These are phyloP conservation scores for Geotrichum reessii DNA, from an alignment of 1,139 yeast species.

Conservation along the genomic window DNA sequence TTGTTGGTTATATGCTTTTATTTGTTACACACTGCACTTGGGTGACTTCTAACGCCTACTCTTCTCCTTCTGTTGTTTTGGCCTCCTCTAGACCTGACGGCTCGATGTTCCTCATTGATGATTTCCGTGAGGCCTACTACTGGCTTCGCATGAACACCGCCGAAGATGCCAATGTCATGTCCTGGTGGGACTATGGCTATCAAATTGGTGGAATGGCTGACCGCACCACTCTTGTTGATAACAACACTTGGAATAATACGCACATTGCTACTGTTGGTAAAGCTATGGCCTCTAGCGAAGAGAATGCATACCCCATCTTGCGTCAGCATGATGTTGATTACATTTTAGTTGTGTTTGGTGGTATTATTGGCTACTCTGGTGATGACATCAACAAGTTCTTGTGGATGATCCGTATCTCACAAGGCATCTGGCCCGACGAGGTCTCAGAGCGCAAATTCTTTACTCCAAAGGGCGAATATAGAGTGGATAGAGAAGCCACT, in stretches of 20 bases:
- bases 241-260: constrained; percentile 99
- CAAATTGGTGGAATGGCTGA: constrained; percentile 99
- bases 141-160: constrained; percentile 98
- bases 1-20: constrained; percentile 65
- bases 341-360: constrained; percentile 90
- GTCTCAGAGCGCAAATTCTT: constrained; percentile 79
- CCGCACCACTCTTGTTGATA: constrained; percentile 95
- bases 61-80: constrained; percentile 95
- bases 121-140: constrained; percentile 96
- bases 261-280: constrained; percentile 99
- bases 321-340: constrained; percentile 93
- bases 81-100: constrained; percentile 86
- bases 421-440: constrained; percentile 99
- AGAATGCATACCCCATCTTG: constrained; percentile 79
- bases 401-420: constrained; percentile 99
- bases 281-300: constrained; percentile 91
- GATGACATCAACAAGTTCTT: constrained; percentile 95
- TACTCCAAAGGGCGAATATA: constrained; percentile 81
- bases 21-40: constrained; percentile 95
- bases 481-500: constrained; percentile 76
- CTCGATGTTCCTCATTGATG: constrained; percentile 78
- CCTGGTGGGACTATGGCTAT: constrained; percentile 99
- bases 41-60: constrained; percentile 94
- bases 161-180: constrained; percentile 92
- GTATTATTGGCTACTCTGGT: constrained; percentile 87